Percentiles rank a stretch among this genome's conserved stretches.
Conservation (phyloP, 2,329 filamentous ascomycete species). For the Fusarium protoensiforme region DNA sequence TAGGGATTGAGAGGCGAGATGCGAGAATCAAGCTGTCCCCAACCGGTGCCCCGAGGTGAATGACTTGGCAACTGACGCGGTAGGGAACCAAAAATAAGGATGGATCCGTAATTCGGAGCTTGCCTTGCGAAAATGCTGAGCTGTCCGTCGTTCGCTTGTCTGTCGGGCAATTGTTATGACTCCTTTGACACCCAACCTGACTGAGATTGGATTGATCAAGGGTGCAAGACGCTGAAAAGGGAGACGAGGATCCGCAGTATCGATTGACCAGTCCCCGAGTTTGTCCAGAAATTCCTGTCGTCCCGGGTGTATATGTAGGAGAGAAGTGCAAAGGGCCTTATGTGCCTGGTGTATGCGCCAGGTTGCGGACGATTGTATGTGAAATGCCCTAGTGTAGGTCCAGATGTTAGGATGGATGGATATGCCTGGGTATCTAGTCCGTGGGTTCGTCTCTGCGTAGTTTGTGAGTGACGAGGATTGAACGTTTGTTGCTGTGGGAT, state of each 20-base stretch:
- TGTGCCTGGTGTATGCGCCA: slow-evolving; percentile 4
- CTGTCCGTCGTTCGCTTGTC: slow-evolving; percentile 23
- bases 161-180: slow-evolving; percentile 32
- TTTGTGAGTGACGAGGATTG: not conserved
- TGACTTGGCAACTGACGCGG: not conserved
- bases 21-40: slow-evolving; percentile 31
- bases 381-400: slow-evolving; percentile 14
- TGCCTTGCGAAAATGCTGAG: slow-evolving; percentile 27
- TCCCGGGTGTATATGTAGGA: slow-evolving; percentile 13
- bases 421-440: slow-evolving; percentile 2
- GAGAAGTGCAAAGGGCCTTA: slow-evolving; percentile 7
- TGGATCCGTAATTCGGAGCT: slow-evolving; percentile 19
- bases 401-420: slow-evolving; percentile 1
- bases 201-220: slow-evolving; percentile 8
- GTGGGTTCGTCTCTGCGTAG: not conserved
- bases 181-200: slow-evolving; percentile 30
- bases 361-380: slow-evolving; percentile 8
- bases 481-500: not conserved
- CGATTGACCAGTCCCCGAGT: slow-evolving; percentile 25
- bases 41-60: slow-evolving; percentile 23
- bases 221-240: slow-evolving; percentile 20
- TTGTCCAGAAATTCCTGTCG: slow-evolving; percentile 10
- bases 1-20: slow-evolving; percentile 32
- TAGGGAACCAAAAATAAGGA: slow-evolving; percentile 10
- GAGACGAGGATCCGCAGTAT: slow-evolving; percentile 12